These are phyloP conservation scores for Coriolopsis trogii DNA, from an alignment of 1,284 basidiomycete species.

Conservation along the genomic window DNA sequence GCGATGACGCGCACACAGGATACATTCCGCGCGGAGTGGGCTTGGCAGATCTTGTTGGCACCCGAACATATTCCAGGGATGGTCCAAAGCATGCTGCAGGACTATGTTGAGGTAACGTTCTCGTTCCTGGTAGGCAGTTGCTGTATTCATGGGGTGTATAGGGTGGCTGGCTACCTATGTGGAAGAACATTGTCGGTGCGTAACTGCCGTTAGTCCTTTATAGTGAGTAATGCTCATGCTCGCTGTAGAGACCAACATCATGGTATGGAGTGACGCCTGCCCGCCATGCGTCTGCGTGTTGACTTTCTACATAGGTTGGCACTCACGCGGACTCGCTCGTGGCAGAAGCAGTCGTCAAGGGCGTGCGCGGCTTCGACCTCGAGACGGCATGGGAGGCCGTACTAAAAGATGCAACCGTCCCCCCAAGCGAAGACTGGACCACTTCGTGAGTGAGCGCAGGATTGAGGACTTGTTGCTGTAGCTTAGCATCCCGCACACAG, in stretches of 20 bases:
- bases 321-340: slow-evolving; percentile 84
- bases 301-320: slow-evolving; percentile 58
- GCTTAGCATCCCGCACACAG: slow-evolving; percentile 34
- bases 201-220: slow-evolving; percentile 11
- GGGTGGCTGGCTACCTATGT: slow-evolving; percentile 89
- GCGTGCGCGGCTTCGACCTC: slow-evolving; percentile 63
- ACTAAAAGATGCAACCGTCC: slow-evolving; percentile 72
- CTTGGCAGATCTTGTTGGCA: slow-evolving; percentile 76
- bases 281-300: not conserved
- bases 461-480: not conserved
- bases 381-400: slow-evolving; percentile 77
- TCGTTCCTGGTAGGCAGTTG: not conserved
- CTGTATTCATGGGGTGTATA: slow-evolving; percentile 29
- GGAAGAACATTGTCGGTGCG: slow-evolving; percentile 83
- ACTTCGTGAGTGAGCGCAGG: slow-evolving; percentile 44
- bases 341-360: slow-evolving; percentile 76
- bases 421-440: slow-evolving; percentile 64
- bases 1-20: slow-evolving; percentile 46
- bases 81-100: slow-evolving; percentile 81
- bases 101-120: slow-evolving; percentile 61
- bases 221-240: not conserved
- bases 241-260: slow-evolving; percentile 67
- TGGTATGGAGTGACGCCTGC: slow-evolving; percentile 41
- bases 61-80: slow-evolving; percentile 77
- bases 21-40: slow-evolving; percentile 80